Base-by-base conservation (phyloP, 169 alveolate genomes). In the Plasmodium vivax region DNA sequence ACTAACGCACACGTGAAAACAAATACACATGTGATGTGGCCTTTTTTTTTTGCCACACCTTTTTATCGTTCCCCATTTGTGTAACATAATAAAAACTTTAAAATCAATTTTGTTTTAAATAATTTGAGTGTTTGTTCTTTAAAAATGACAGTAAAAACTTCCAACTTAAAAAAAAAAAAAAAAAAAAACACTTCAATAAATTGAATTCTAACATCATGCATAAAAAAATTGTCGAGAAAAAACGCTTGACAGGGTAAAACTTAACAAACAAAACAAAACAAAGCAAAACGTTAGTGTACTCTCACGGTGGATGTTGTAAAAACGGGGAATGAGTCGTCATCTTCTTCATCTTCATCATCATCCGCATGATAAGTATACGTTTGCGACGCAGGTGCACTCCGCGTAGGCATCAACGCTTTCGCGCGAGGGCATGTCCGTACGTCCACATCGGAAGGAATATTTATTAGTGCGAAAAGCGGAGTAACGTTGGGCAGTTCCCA, bases 41-140 rank as follows among this genome's bases (percentile, higher is more conserved):
- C 23, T 30, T 80, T 34, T 43, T 82, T 82, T 51, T 82, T 82
- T 27, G 8, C 34, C 19, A 43, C 58, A n/a, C 56, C 32, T 80
- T 62, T n/a, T 80, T 80, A 27, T 43, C 23, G 34, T 80, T 34
- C 34, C 34, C 51, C 43, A 38, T 82, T 45, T 82, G 79, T 82
- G 56, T n/a, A 54, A 36, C 19, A 27, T 82, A n/a, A 82, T 54
- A 82, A 27, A 54, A 30, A 30, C 54, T 82, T 51, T 45, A 54
- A 27, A 82, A 30, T 54, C 47, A 10, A 47, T 82, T 82, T 82
- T 51, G 34, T 54, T 82, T 82, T 82, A 51, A 82, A 51, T 51
- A 82, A 38, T 82, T 51, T 82, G 79, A 5, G 68, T 27, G 75
- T 82, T 82, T 82, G 90, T 36, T 38, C 32, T 23, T 82, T 6